Conservation (phyloP, 495 filamentous ascomycete genomes). For the Hyaloscypha bicolor region DNA sequence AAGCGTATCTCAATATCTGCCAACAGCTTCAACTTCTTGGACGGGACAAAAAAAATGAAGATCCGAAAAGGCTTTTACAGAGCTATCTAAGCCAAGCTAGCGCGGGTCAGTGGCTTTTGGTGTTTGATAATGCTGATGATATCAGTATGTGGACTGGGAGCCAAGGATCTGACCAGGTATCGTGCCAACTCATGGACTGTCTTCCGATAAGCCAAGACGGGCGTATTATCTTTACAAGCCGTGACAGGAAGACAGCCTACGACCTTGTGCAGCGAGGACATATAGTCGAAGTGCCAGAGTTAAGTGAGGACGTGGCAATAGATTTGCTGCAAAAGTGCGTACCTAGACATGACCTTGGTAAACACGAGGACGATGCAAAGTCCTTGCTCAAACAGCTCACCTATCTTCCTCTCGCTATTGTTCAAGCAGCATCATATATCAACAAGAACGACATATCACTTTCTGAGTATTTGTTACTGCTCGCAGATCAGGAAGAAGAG, state of each 20-base stretch:
- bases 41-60: constrained; percentile 1
- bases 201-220: constrained; percentile 14
- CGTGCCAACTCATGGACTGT: constrained; percentile 14
- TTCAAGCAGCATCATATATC: constrained; percentile 52
- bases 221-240: constrained; percentile 18
- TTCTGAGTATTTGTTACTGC: constrained; percentile 13
- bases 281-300: constrained; percentile 37
- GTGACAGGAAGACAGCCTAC: constrained; percentile 13
- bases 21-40: constrained; percentile 10
- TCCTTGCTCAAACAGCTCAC: constrained; percentile 42
- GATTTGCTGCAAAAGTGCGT: constrained; percentile 13
- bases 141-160: constrained; percentile 11
- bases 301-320: constrained; percentile 36
- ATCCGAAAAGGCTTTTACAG: constrained; percentile 14
- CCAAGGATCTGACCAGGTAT: no score
- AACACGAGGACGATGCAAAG: constrained; percentile 12
- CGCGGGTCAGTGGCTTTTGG: constrained; percentile 19
- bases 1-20: constrained; percentile 19
- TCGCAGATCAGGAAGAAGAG: constrained; percentile 27
- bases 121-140: constrained; percentile 27
- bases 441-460: constrained; percentile 36
- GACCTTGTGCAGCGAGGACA: constrained; percentile 9
- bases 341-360: neutral
- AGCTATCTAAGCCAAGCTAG: constrained; percentile 9
- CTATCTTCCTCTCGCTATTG: constrained; percentile 49